phyloP scores from a whole-genome alignment of 495 filamentous ascomycete genomes.

The Cairneyella variabilis region DNA sequence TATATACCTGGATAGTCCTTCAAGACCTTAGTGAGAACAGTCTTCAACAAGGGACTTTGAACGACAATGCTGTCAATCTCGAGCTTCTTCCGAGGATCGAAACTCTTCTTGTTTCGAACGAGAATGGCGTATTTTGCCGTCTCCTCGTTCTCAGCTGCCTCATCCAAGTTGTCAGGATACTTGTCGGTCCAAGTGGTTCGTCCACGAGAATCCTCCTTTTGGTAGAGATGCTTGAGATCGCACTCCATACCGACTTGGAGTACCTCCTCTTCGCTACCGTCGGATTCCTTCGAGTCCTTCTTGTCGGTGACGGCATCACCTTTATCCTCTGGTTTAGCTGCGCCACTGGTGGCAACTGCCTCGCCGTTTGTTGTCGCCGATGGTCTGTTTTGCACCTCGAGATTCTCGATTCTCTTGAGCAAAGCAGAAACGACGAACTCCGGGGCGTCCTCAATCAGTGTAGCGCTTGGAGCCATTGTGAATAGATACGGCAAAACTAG shows the following conservation, averaged over 20 bases:
- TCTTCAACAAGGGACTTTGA: constrained; percentile 60
- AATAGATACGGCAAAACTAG: no score
- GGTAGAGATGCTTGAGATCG: constrained; percentile 32
- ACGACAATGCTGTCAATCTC: constrained; percentile 59
- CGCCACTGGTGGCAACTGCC: no score
- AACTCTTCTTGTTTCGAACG: constrained; percentile 46
- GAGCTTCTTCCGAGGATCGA: constrained; percentile 54
- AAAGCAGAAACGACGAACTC: no score
- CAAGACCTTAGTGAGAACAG: constrained; percentile 50
- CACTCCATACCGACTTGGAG: constrained; percentile 29
- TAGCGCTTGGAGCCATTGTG: no score
- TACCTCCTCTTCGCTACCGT: not conserved
- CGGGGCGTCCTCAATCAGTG: no score
- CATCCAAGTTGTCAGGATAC: constrained; percentile 42
- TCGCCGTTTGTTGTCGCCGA: no score
- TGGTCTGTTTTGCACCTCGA: no score
- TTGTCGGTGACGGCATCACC: no score
- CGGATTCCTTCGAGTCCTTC: not conserved
- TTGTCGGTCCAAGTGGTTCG: constrained; percentile 37
- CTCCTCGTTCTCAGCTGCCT: constrained; percentile 46
- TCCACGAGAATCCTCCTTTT: constrained; percentile 24
- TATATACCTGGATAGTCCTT: constrained; percentile 54
- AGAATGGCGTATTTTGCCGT: constrained; percentile 51
- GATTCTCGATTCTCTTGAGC: no score
- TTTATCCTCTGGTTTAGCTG: no score